These are phyloP conservation scores for Sanghuangporus sanghuang DNA, from an alignment of 1,284 basidiomycete genomes.

Conservation along the genomic window DNA sequence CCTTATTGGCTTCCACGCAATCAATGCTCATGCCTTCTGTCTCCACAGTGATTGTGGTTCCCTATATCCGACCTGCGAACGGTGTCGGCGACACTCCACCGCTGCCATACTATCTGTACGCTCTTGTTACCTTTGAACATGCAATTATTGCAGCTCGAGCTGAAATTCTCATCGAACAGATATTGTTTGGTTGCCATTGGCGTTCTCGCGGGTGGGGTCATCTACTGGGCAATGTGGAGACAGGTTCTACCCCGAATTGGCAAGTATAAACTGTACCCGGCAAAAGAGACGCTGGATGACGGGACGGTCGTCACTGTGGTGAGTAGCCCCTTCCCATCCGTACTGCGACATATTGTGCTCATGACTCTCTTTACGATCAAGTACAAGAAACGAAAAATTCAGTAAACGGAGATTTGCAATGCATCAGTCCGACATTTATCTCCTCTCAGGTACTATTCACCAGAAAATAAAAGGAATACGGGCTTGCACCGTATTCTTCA, in stretches of 20 bases:
- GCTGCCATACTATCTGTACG: constrained; percentile 52
- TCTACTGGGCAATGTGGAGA: constrained; percentile 55
- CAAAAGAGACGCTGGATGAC: constrained; percentile 44
- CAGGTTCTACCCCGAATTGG: constrained; percentile 44
- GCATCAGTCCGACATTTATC: too few relatives aligned
- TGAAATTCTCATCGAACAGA: constrained; percentile 23
- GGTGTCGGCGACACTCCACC: constrained; percentile 54
- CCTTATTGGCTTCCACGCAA: neutral
- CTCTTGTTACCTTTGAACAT: neutral
- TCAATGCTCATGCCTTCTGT: neutral
- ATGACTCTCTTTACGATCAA: neutral
- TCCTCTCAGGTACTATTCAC: too few relatives aligned
- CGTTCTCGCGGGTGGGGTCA: constrained; percentile 39
- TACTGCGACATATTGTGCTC: neutral
- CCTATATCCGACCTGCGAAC: constrained; percentile 50
- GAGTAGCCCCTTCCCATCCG: constrained; percentile 22
- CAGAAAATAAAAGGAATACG: too few relatives aligned
- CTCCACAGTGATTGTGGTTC: constrained; percentile 45
- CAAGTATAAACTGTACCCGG: constrained; percentile 42
- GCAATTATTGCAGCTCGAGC: neutral
- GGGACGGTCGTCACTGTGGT: constrained; percentile 54
- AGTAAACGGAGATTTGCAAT: neutral
- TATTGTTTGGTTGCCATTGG: constrained; percentile 54
- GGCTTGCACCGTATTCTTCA: too few relatives aligned
- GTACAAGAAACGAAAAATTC: neutral